These are phyloP conservation scores for Neurospora sp. DNA, from an alignment of 495 filamentous ascomycete species.

Conservation along the genomic window DNA sequence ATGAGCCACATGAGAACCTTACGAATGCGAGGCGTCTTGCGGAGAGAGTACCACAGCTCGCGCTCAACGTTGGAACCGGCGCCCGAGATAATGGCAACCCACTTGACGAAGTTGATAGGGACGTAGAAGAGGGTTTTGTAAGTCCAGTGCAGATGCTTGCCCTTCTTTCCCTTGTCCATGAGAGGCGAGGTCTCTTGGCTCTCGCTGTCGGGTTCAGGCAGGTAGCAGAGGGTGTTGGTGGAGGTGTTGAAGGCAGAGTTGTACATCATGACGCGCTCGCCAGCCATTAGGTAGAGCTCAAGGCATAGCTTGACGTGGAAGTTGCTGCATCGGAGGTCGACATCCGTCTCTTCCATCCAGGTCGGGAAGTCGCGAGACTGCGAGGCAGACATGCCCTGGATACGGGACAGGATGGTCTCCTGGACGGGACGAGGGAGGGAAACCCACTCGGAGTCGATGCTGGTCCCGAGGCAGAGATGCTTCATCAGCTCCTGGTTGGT, in stretches of 20 bases:
- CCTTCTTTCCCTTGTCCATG: background rate
- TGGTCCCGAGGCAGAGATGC: constrained; percentile 11
- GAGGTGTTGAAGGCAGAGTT: background rate
- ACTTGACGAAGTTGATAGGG: constrained; percentile 6
- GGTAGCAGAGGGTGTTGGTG: background rate
- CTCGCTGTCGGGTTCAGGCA: background rate
- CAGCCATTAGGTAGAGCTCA: background rate
- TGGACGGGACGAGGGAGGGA: constrained; percentile 2
- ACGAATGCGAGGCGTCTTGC: constrained; percentile 1
- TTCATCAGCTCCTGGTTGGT: constrained; percentile 6
- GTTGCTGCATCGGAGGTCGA: constrained; percentile 4
- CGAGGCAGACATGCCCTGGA: background rate
- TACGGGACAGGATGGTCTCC: constrained; percentile 6
- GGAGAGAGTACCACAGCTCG: constrained; percentile 16
- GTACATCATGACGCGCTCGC: background rate
- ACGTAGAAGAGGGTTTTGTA: background rate
- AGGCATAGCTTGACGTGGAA: constrained; percentile 10
- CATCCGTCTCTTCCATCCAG: background rate
- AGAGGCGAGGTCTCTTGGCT: background rate
- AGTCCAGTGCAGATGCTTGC: background rate
- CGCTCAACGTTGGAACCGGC: constrained; percentile 14
- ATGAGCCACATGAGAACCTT: background rate
- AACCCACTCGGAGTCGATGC: constrained; percentile 12
- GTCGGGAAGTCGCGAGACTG: background rate
- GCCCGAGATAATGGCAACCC: constrained; percentile 16